phyloP scores from a whole-genome alignment of 495 filamentous ascomycete species.

The Clohesyomyces aquaticus region DNA sequence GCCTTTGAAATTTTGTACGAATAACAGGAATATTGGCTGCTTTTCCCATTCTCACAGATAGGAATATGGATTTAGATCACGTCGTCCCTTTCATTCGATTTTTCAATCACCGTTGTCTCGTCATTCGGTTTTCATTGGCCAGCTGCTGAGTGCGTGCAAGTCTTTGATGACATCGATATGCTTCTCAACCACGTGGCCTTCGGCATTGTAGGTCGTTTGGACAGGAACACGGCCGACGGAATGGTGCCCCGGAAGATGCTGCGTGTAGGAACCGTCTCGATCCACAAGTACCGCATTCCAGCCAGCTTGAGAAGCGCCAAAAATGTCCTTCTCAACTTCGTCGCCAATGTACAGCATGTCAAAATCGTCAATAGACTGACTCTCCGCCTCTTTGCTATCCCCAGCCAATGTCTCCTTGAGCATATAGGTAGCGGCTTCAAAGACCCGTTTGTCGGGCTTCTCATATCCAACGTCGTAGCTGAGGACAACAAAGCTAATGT shows the following conservation, averaged over 20 bases:
- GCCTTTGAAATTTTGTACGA: not conserved
- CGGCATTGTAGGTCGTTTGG: conserved; percentile 3
- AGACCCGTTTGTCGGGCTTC: conserved; percentile 69
- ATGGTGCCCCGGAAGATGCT: not conserved
- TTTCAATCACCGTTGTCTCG: too few relatives aligned
- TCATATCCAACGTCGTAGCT: conserved; percentile 74
- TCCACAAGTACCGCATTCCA: conserved; percentile 64
- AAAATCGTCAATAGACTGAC: conserved; percentile 44
- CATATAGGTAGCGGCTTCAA: conserved; percentile 59
- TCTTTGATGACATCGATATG: conserved; percentile 23
- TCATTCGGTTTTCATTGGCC: not conserved
- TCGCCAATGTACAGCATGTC: conserved; percentile 70
- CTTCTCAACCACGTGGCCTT: not conserved
- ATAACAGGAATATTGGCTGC: not conserved
- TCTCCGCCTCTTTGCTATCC: not conserved
- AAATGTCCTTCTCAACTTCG: conserved; percentile 64
- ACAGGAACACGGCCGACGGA: not conserved
- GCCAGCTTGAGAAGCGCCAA: conserved; percentile 62
- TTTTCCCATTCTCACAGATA: too few relatives aligned
- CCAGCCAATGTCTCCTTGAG: conserved; percentile 30
- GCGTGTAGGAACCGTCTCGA: conserved; percentile 35
- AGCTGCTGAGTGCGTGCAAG: conserved; percentile 14
- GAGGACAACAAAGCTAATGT: conserved; percentile 69
- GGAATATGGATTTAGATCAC: too few relatives aligned
- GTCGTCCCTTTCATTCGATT: too few relatives aligned